These are phyloP conservation scores for Crithidia acanthocephali DNA, from an alignment of 208 protist species.

Conservation along the genomic window DNA sequence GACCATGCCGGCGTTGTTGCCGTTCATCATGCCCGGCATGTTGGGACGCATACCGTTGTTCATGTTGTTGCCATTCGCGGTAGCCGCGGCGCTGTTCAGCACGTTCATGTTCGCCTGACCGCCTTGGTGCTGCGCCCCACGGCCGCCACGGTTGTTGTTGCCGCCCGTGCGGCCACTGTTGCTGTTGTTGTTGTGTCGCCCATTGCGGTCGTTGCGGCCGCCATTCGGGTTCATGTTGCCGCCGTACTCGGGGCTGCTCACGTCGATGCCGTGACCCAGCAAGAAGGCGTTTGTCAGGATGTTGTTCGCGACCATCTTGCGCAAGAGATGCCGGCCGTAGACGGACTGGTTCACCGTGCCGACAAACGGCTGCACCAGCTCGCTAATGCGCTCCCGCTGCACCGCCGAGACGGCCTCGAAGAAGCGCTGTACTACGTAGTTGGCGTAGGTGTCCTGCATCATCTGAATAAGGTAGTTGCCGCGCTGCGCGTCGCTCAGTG, in stretches of 20 bases:
- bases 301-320: constrained; percentile 73
- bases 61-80: neutral
- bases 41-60: neutral
- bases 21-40: constrained; percentile 15
- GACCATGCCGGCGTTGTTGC: constrained; percentile 18
- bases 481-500: constrained; percentile 48
- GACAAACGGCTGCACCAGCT: constrained; percentile 58
- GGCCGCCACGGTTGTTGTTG: constrained; percentile 15
- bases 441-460: constrained; percentile 97
- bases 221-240: constrained; percentile 32
- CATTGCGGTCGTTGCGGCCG: constrained; percentile 15
- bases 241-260: constrained; percentile 45
- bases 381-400: constrained; percentile 63
- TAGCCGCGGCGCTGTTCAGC: constrained; percentile 26
- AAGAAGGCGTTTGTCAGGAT: constrained; percentile 46
- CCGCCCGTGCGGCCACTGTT: neutral
- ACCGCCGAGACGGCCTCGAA: constrained; percentile 70
- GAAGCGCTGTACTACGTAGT: constrained; percentile 98
- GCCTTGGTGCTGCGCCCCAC: neutral
- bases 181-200: constrained; percentile 14
- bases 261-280: constrained; percentile 36
- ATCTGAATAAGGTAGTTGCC: constrained; percentile 90
- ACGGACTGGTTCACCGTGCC: constrained; percentile 56
- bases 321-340: constrained; percentile 78
- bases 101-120: constrained; percentile 18